Conservation (phyloP, 768 basidiomycete genomes). For the Suillus variegatus region DNA sequence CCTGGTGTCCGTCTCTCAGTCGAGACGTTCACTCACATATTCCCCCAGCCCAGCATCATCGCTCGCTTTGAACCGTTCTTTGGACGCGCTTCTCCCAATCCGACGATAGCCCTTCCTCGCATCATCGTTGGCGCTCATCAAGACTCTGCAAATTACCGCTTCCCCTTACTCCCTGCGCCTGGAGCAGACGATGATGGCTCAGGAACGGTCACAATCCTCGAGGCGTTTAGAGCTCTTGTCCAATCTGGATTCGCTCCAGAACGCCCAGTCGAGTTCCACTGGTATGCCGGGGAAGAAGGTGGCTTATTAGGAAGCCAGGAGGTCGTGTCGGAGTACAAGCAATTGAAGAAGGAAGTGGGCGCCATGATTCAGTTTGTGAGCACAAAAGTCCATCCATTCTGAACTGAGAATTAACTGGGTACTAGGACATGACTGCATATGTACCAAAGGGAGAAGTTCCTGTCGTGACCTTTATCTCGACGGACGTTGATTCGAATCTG, state of each 20-base stretch:
- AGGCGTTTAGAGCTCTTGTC: constrained; percentile 72
- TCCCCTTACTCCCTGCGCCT: constrained; percentile 43
- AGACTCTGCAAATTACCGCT: constrained; percentile 44
- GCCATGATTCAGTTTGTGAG: constrained; percentile 52
- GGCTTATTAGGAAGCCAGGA: constrained; percentile 40
- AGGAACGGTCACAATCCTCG: constrained; percentile 78
- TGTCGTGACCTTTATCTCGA: constrained; percentile 31
- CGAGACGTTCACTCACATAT: constrained; percentile 22
- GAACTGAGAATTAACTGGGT: constrained; percentile 35
- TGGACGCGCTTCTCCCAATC: constrained; percentile 9
- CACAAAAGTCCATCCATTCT: constrained; percentile 20
- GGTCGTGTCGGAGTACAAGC: constrained; percentile 51
- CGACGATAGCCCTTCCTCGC: constrained; percentile 21
- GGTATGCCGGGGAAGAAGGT: constrained; percentile 76
- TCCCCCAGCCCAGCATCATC: constrained; percentile 24
- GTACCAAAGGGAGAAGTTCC: constrained; percentile 15
- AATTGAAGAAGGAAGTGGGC: constrained; percentile 42
- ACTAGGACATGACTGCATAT: constrained; percentile 42
- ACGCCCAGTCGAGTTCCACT: constrained; percentile 75
- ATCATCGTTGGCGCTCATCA: constrained; percentile 45
- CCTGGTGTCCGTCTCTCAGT: constrained; percentile 19
- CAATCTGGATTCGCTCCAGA: constrained; percentile 67
- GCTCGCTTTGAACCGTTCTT: constrained; percentile 26
- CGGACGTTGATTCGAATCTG: constrained; percentile 45
- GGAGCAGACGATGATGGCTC: constrained; percentile 57